Base-by-base conservation (phyloP, 805 yeast genomes). In the Ogataea trehaloabstinens region DNA sequence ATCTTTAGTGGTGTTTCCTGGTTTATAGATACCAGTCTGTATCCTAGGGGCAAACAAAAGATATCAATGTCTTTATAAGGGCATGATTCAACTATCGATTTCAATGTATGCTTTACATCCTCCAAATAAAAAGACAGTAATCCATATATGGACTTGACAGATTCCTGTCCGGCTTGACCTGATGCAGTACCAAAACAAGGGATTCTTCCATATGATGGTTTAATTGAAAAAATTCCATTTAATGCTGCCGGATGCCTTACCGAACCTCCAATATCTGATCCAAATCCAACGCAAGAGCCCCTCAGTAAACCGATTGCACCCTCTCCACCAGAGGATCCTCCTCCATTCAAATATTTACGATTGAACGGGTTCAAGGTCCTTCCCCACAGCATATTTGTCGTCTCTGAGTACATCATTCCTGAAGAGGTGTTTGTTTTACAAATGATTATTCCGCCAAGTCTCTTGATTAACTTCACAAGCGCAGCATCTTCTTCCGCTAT, bases 271-370 rank as follows among this genome's bases (percentile, higher is more conserved):
- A 68, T 45, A 37, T 67, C 70, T 31, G 60, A 73, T 10, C 85
- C 85, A 35, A 78, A 62, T 3, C 84, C 88, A 27, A 78, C 46
- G 2, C 74, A 69, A 10, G 82, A 71, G 6, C 80, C 85, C 33
- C 72, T 71, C 53, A 74, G 66, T 1, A 73, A 79, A 28, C 77
- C 67, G 35, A 76, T 53, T 0, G 84, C 73, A 37, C 82, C 82
- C 54, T 79, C 85, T 35, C 86, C 86, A 17, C 82, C 79, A 2
- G 83, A 75, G 2, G 81, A 74, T 11, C 86, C 86, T 38, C 85
- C 85, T 1, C 78, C 69, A 6, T 80, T 68, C 42, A 78, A 63
- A 28, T 67, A 59, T 19, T 12, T 12, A 28, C 76, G 63, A 45
- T 79, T 76, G 55, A 62, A 60, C 0, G 82, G 71, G 49, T 78